phyloP scores from a whole-genome alignment of 2,329 filamentous ascomycete genomes.

The Torrubiella hemipterigena region DNA sequence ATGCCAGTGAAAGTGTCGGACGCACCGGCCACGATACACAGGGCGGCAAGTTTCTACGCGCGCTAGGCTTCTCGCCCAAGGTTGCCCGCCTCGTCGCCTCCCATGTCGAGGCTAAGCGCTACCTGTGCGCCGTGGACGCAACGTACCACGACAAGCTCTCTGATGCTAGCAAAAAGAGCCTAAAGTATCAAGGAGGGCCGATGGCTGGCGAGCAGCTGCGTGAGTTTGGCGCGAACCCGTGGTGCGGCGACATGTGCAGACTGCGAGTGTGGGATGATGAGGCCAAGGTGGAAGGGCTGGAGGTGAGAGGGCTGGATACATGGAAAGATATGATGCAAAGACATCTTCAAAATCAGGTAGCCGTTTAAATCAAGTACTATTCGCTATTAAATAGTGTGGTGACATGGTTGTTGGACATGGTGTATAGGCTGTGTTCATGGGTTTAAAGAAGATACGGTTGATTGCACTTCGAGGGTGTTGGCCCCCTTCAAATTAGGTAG shows the following conservation, averaged over 20 bases:
- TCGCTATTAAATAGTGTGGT: too few species aligned
- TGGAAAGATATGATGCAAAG: neutral
- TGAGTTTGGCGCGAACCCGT: conserved; percentile 4
- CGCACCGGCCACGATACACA: conserved; percentile 9
- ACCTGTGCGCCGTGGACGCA: conserved; percentile 9
- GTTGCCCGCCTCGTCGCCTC: conserved; percentile 10
- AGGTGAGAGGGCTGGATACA: neutral
- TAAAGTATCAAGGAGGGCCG: conserved; percentile 8
- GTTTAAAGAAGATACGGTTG: too few species aligned
- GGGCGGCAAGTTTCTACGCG: conserved; percentile 6
- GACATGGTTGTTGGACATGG: too few species aligned
- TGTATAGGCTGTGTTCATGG: too few species aligned
- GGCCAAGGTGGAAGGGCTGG: conserved; percentile 7
- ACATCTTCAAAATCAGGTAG: too few species aligned
- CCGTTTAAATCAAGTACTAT: too few species aligned
- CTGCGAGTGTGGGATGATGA: conserved; percentile 9
- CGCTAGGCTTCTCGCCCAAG: conserved; percentile 8
- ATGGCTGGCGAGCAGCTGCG: conserved; percentile 7
- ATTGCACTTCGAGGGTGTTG: too few species aligned
- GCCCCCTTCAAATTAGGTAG: too few species aligned
- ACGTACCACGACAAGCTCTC: conserved; percentile 8
- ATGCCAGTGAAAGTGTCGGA: conserved; percentile 6
- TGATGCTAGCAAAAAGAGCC: conserved; percentile 10
- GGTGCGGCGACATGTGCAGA: conserved; percentile 10
- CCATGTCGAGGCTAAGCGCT: conserved; percentile 10